Percentiles rank a stretch among this genome's conserved stretches.
Evolutionary conservation across 257 asterid genomes (phyloP).

Genomic region (Fraxinus quadrangulata): DNA sequence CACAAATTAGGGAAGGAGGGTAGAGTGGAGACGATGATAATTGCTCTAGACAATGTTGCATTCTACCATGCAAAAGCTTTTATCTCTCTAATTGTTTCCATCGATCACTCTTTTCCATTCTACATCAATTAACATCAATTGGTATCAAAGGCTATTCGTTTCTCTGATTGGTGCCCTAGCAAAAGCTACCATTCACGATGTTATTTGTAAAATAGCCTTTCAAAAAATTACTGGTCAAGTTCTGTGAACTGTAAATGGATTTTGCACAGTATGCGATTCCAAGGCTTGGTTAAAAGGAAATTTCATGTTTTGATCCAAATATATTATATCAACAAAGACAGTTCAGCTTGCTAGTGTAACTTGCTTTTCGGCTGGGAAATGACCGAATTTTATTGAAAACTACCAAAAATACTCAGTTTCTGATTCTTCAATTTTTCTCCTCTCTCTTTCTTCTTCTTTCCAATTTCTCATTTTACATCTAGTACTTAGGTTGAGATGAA

Average conservation of each 20-base stretch:
- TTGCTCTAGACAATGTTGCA: neutral
- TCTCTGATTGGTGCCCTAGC: no score
- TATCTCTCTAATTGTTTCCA: no score
- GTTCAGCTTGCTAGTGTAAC: neutral
- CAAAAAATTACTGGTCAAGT: neutral
- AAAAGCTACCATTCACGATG: no score
- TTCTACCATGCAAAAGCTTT: neutral
- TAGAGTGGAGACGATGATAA: neutral
- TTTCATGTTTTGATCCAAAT: neutral
- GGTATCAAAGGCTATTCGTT: no score
- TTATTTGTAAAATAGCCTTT: no score
- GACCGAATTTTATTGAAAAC: neutral
- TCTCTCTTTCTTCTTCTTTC: neutral
- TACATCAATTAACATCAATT: neutral
- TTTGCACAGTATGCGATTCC: neutral
- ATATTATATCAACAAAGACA: neutral
- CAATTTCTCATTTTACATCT: neutral
- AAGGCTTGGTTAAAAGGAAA: neutral
- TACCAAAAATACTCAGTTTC: neutral
- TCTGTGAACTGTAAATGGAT: neutral
- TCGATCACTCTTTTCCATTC: neutral
- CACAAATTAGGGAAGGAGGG: neutral
- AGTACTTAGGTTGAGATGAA: neutral
- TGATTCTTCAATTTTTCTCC: neutral
- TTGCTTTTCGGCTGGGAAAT: neutral